Evolutionary conservation across 495 filamentous ascomycete species (phyloP).

Genomic region (Penicillium subrubescens): DNA sequence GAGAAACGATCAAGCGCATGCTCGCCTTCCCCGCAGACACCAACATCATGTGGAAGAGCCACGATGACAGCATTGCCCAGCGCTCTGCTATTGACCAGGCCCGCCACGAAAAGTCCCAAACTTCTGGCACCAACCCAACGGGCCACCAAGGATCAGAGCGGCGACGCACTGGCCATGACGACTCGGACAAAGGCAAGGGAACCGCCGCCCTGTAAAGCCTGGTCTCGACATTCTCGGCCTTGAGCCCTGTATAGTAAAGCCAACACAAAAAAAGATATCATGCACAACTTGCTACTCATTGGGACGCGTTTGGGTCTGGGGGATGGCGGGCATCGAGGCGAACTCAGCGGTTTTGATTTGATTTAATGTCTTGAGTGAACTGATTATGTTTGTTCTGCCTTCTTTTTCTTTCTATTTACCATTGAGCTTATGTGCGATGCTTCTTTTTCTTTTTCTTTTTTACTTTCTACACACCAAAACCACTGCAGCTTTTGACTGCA

Average conservation of each 20-base stretch:
- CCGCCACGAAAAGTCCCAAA: constrained; percentile 70
- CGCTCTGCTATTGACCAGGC: constrained; percentile 80
- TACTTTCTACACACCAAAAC: constrained; percentile 11
- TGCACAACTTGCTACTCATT: constrained; percentile 38
- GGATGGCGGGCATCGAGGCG: constrained; percentile 44
- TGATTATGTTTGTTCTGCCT: constrained; percentile 23
- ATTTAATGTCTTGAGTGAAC: constrained; percentile 33
- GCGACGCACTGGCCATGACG: constrained; percentile 51
- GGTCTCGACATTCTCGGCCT: constrained; percentile 29
- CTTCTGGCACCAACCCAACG: constrained; percentile 18
- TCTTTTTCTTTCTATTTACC: constrained; percentile 21
- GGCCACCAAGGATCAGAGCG: constrained; percentile 46
- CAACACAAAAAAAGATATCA: constrained; percentile 35
- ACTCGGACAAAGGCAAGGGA: constrained; percentile 51
- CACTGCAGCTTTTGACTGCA: constrained; percentile 18
- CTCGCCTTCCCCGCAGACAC: constrained; percentile 85
- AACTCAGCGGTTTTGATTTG: constrained; percentile 48
- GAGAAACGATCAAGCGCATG: constrained; percentile 89
- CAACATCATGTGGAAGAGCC: constrained; percentile 90
- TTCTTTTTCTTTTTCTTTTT: constrained; percentile 14
- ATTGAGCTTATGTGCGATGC: constrained; percentile 31
- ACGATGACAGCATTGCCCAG: constrained; percentile 80
- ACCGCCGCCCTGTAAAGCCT: constrained; percentile 34
- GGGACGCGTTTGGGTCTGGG: constrained; percentile 47
- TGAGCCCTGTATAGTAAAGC: constrained; percentile 52